Base-by-base conservation (phyloP, 176 grass and related monocot genomes). In the Zoysia japonica region DNA sequence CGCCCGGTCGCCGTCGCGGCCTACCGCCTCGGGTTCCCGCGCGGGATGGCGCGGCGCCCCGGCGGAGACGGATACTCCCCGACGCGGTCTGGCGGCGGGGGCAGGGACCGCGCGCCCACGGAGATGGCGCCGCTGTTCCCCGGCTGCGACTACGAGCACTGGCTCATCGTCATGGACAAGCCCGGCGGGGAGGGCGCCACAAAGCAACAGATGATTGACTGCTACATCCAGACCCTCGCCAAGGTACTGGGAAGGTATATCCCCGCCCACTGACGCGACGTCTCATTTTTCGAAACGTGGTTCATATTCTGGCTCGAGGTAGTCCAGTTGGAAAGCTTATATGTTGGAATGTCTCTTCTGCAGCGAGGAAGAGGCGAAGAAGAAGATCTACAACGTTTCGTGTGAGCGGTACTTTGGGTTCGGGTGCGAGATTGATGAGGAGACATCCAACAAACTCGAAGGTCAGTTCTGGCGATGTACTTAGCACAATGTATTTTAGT, bases 401-500 rank as follows among this genome's bases (percentile, higher is more conserved):
- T 95, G 92, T 36, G 90, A 92, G 28, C 82, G 90, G 0, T 99
- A 99, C 65, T 93, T 94, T 8, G 92, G 96, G 38, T 99, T 99
- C 9, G 90, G 93, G 4, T 99, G 92, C 47, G 88, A 89, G 72
- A 92, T 99, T n/a, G 88, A 90, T 13, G 90, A 95, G 84, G 96
- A 95, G 57, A 99, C 92, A 47, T 95, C 96, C 44, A 94, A 99
- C 84, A 99, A 99, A 48, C 90, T 99, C 12, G 90, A 99, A 72
- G 96, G 96, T 93, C 12, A 41, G 64, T 61, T 72, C 54, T 5
- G 11, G 70, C 43, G 67, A 1, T 62, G 43, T 48, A 28, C 28
- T 28, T 28, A 28, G n/a, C 10, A 14, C 41, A 35, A 65, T 64
- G 6, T 53, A 28, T 53, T 17, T 47, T 17, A n/a, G 7, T 8